A percentile compares a stretch with the other conserved stretches of the same genome.
Conservation (phyloP, 208 protist species). For the Blastocrithidia nonstop region DNA sequence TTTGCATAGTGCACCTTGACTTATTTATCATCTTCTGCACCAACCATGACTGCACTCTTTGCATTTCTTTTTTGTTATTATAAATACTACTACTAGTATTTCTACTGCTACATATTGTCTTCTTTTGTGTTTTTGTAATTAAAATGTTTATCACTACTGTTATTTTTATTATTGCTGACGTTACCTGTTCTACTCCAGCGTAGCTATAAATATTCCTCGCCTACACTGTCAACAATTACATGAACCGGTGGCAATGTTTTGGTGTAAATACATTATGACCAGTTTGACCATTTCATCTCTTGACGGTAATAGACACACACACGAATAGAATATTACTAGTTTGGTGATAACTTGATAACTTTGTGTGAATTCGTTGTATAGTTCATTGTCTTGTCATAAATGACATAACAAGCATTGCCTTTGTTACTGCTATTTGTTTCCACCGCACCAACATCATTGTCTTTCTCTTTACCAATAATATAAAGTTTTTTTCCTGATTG, state of each 20-base stretch:
- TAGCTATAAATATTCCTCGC: slow-evolving; percentile 72
- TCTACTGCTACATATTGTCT: too few relatives aligned
- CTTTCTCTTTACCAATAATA: too few relatives aligned
- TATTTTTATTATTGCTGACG: neutral
- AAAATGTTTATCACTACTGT: neutral
- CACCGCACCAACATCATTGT: too few relatives aligned
- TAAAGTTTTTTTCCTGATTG: too few relatives aligned
- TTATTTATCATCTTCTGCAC: too few relatives aligned
- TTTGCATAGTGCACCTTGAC: too few relatives aligned
- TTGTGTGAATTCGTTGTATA: too few relatives aligned
- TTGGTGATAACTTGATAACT: slow-evolving; percentile 67
- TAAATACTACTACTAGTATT: too few relatives aligned
- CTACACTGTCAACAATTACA: slow-evolving; percentile 40
- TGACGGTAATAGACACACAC: slow-evolving; percentile 32
- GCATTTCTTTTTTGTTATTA: neutral
- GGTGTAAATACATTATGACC: slow-evolving; percentile 38
- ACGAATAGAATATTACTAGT: slow-evolving; percentile 27
- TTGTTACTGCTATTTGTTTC: too few relatives aligned
- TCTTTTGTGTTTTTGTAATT: neutral
- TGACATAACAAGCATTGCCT: neutral
- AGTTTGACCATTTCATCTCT: slow-evolving; percentile 36
- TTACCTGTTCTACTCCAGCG: slow-evolving; percentile 42
- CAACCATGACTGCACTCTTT: neutral
- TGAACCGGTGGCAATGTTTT: slow-evolving; percentile 38
- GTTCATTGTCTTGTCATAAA: too few relatives aligned